phyloP scores from a whole-genome alignment of 176 grass and related monocot genomes.

The Tuctoria greenei region DNA sequence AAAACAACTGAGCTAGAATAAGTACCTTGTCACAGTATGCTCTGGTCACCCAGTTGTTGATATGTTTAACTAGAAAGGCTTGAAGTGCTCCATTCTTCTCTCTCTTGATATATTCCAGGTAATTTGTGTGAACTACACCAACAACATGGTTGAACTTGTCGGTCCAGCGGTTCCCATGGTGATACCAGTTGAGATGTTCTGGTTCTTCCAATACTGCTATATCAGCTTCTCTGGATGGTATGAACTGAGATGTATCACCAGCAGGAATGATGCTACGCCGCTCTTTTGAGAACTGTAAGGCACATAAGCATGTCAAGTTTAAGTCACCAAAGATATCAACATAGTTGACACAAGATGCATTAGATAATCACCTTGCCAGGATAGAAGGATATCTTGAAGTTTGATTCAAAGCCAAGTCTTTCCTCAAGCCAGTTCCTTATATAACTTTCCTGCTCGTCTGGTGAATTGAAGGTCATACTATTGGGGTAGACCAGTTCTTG shows the following conservation, averaged over 20 bases:
- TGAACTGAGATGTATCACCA: slow-evolving; percentile 74
- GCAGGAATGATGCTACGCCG: slow-evolving; percentile 81
- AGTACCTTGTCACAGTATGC: slow-evolving; percentile 81
- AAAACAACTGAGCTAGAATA: slow-evolving; percentile 11
- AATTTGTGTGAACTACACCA: slow-evolving; percentile 91
- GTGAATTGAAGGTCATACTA: slow-evolving; percentile 60
- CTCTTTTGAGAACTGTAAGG: slow-evolving; percentile 76
- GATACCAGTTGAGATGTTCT: slow-evolving; percentile 94
- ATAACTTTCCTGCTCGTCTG: slow-evolving; percentile 78
- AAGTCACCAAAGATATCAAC: slow-evolving; percentile 8
- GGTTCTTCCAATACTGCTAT: slow-evolving; percentile 88
- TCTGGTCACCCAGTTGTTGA: slow-evolving; percentile 86
- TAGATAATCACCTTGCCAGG: slow-evolving; percentile 60
- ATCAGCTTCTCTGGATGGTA: slow-evolving; percentile 74
- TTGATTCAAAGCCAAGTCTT: slow-evolving; percentile 66
- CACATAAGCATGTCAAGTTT: slow-evolving; percentile 43
- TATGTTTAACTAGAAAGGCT: slow-evolving; percentile 84
- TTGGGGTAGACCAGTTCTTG: slow-evolving; percentile 84
- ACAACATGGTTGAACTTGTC: slow-evolving; percentile 89
- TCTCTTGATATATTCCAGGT: slow-evolving; percentile 90
- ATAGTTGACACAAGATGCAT: slow-evolving; percentile 11
- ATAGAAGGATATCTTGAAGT: slow-evolving; percentile 90
- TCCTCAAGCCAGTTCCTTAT: slow-evolving; percentile 79
- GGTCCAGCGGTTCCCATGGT: slow-evolving; percentile 88
- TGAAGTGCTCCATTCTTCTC: slow-evolving; percentile 75